These are phyloP conservation scores for Coniochaeta ligniaria DNA, from an alignment of 2,329 filamentous ascomycete genomes.

Conservation along the genomic window DNA sequence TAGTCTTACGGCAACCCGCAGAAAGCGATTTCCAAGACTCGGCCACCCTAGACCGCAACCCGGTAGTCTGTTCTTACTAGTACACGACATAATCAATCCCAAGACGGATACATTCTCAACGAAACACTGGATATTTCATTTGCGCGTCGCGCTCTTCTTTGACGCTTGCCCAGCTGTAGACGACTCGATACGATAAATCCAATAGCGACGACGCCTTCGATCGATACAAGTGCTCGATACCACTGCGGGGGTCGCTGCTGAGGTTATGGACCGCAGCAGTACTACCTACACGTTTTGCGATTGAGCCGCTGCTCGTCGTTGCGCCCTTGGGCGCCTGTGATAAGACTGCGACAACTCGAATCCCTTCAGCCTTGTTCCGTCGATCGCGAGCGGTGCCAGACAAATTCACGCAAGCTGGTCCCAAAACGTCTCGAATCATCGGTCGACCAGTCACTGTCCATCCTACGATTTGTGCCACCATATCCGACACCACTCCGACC, in stretches of 20 bases:
- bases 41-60: not conserved
- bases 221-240: not conserved
- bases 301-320: conserved; percentile 1
- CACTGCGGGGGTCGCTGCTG: not conserved
- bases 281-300: not conserved
- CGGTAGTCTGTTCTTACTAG: not conserved
- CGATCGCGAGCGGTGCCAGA: not conserved
- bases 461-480: not conserved
- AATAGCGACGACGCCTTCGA: not conserved
- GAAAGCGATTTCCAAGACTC: not conserved
- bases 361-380: not conserved
- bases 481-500: not conserved
- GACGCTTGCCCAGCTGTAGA: not conserved
- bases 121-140: not conserved
- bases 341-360: not conserved
- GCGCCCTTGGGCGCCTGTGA: not conserved
- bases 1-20: not conserved
- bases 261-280: not conserved
- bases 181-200: not conserved
- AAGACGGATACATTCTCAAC: not conserved
- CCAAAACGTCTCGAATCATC: not conserved
- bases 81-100: not conserved
- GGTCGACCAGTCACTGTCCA: not conserved
- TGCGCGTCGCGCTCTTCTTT: not conserved
- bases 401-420: not conserved